These are phyloP conservation scores for Ustilago bromivora DNA, from an alignment of 1,284 basidiomycete genomes.

Conservation along the genomic window DNA sequence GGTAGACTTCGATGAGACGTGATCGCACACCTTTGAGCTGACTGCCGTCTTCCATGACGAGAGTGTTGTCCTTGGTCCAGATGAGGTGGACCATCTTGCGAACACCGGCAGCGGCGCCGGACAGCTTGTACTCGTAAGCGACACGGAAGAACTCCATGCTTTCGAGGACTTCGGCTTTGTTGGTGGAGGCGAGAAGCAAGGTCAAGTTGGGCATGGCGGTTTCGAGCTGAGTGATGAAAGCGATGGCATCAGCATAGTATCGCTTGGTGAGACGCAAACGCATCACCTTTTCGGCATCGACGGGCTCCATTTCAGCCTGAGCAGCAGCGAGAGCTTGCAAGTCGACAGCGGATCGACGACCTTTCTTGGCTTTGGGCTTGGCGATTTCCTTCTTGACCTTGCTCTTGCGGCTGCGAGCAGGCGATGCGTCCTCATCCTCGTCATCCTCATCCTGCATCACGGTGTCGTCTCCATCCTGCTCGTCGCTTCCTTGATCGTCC, in stretches of 20 bases:
- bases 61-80: conserved; percentile 93
- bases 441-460: conserved; percentile 33
- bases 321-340: conserved; percentile 56
- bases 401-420: conserved; percentile 11
- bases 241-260: conserved; percentile 87
- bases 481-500: conserved; percentile 17
- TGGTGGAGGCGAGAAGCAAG: conserved; percentile 87
- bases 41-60: conserved; percentile 81
- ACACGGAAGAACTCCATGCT: conserved; percentile 94
- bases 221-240: conserved; percentile 87
- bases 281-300: conserved; percentile 71
- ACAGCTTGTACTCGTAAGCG: conserved; percentile 84
- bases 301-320: conserved; percentile 58
- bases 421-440: conserved; percentile 21
- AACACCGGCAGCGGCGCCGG: conserved; percentile 76
- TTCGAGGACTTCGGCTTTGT: conserved; percentile 93
- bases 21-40: conserved; percentile 89
- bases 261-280: conserved; percentile 83
- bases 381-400: conserved; percentile 6
- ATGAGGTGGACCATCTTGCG: conserved; percentile 97
- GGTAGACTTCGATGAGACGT: conserved; percentile 89
- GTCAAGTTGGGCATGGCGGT: conserved; percentile 80
- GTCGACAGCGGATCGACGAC: conserved; percentile 71
- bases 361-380: conserved; percentile 48
- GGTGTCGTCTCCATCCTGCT: conserved; percentile 29